Conservation (phyloP, 2,329 filamentous ascomycete genomes). For the Penicillium sp. region DNA sequence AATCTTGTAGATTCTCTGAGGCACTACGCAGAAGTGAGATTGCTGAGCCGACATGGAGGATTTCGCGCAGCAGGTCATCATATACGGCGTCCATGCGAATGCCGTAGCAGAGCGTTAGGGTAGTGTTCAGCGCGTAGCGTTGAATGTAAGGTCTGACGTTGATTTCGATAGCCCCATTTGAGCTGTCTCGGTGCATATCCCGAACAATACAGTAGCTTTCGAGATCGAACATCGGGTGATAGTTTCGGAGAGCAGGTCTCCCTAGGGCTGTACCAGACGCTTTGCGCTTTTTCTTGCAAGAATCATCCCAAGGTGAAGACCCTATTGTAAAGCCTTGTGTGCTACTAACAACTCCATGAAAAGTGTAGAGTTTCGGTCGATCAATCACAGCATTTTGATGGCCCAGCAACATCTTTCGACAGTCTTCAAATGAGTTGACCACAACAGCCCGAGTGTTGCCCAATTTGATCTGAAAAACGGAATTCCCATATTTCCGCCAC, state of each 20-base stretch:
- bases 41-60: constrained; percentile 71
- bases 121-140: constrained; percentile 72
- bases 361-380: constrained; percentile 73
- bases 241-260: constrained; percentile 69
- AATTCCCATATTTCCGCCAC: constrained; percentile 59
- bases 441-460: constrained; percentile 64
- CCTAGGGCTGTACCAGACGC: constrained; percentile 75
- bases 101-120: constrained; percentile 75
- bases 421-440: constrained; percentile 73
- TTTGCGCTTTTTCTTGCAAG: constrained; percentile 72
- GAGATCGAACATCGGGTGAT: constrained; percentile 76
- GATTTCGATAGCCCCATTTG: constrained; percentile 63
- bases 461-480: constrained; percentile 60
- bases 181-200: constrained; percentile 66
- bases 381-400: constrained; percentile 75
- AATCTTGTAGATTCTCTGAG: constrained; percentile 78
- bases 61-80: constrained; percentile 69
- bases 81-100: constrained; percentile 71
- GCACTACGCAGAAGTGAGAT: constrained; percentile 73
- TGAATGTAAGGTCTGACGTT: constrained; percentile 71
- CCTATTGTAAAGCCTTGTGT: constrained; percentile 78
- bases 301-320: constrained; percentile 77
- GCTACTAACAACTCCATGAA: constrained; percentile 72
- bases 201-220: constrained; percentile 71
- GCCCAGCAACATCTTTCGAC: constrained; percentile 69